A percentile compares a stretch with the other conserved stretches of the same genome.
These are phyloP conservation scores for Aristolochia fimbriata DNA, from an alignment of 164 flowering plant species.

Conservation along the genomic window DNA sequence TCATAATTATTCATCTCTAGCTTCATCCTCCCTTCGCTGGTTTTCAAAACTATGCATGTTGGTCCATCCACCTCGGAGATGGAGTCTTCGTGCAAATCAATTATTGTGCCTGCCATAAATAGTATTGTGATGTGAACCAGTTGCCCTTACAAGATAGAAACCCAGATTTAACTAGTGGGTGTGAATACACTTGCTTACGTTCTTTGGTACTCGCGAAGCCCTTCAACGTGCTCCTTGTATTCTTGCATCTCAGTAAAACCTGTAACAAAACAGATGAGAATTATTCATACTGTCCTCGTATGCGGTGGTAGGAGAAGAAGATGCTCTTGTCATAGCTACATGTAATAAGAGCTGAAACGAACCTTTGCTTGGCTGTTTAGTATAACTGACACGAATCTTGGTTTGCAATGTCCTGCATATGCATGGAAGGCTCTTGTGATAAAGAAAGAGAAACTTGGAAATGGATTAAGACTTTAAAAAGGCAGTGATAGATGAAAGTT, in stretches of 20 bases:
- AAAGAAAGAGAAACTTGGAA: not conserved
- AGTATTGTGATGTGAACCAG: not conserved
- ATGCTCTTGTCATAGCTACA: not conserved
- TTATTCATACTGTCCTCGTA: too few relatives aligned
- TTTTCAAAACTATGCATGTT: slow-evolving; percentile 49
- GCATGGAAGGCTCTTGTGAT: too few relatives aligned
- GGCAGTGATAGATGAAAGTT: not conserved
- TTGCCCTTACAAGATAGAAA: not conserved
- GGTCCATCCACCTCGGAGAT: slow-evolving; percentile 35
- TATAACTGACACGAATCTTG: slow-evolving; percentile 44
- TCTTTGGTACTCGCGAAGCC: slow-evolving; percentile 44
- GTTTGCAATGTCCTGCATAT: slow-evolving; percentile 42
- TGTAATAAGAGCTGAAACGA: not conserved
- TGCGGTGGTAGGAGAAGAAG: not conserved
- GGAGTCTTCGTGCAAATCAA: slow-evolving; percentile 49
- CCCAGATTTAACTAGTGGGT: not conserved
- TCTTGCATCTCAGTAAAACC: slow-evolving; percentile 55
- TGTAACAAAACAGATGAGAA: slow-evolving; percentile 15
- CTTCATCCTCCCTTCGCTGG: slow-evolving; percentile 54
- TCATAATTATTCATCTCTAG: slow-evolving; percentile 71
- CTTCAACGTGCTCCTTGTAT: slow-evolving; percentile 30
- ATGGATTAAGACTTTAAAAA: not conserved
- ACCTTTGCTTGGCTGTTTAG: slow-evolving; percentile 65
- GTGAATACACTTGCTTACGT: slow-evolving; percentile 28
- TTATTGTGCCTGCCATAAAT: slow-evolving; percentile 35